Evolutionary conservation across 1,284 basidiomycete genomes (phyloP).

Genomic region (Leccinum colubrinum): DNA sequence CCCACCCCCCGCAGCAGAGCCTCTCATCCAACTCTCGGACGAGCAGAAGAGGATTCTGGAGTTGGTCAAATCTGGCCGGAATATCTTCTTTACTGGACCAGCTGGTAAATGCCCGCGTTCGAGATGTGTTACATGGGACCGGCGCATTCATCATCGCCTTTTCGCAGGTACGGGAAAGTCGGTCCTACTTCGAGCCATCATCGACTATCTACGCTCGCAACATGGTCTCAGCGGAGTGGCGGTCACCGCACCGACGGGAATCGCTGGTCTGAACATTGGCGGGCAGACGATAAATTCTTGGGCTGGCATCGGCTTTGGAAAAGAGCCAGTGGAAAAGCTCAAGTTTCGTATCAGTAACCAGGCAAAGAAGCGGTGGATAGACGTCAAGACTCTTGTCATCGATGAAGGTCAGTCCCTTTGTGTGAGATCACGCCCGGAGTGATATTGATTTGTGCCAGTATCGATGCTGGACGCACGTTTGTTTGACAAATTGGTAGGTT

Average conservation of each 20-base stretch:
- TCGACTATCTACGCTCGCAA: constrained; percentile 44
- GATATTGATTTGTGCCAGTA: constrained; percentile 33
- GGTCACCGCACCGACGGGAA: constrained; percentile 78
- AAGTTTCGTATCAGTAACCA: constrained; percentile 44
- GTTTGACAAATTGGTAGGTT: constrained; percentile 65
- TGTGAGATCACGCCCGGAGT: neutral
- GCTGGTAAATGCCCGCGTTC: constrained; percentile 47
- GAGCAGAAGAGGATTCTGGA: constrained; percentile 61
- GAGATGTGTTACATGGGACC: neutral
- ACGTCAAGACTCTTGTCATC: constrained; percentile 57
- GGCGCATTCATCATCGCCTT: constrained; percentile 7
- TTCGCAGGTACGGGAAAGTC: constrained; percentile 76
- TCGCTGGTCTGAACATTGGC: constrained; percentile 79
- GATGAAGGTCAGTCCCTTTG: constrained; percentile 58
- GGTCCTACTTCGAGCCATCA: constrained; percentile 73
- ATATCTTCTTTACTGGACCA: constrained; percentile 81
- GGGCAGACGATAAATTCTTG: constrained; percentile 79
- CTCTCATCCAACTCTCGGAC: constrained; percentile 34
- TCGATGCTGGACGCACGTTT: constrained; percentile 59
- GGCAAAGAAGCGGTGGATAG: constrained; percentile 48
- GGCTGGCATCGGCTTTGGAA: constrained; percentile 67
- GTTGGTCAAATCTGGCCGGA: constrained; percentile 56
- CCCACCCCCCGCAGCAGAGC: constrained; percentile 4
- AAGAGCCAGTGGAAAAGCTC: constrained; percentile 48
- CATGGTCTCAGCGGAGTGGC: constrained; percentile 51